phyloP scores from a whole-genome alignment of 176 grass and related monocot species.

The Carex pumila region DNA sequence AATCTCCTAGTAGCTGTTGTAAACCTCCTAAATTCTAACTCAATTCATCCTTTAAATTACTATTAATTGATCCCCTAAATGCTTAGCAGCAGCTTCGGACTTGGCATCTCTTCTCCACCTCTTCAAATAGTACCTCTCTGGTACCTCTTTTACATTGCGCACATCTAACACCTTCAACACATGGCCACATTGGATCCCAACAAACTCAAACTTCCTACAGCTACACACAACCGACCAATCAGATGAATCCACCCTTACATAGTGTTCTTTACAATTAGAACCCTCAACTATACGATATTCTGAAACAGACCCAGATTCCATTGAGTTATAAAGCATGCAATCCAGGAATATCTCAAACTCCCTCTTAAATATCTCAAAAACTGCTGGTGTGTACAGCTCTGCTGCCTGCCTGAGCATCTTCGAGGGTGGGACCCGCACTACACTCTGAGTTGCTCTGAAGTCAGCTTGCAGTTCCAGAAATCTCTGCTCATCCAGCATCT shows the following conservation, averaged over 20 bases:
- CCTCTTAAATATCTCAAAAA: constrained; percentile 44
- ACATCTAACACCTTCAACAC: constrained; percentile 48
- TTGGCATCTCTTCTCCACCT: constrained; percentile 43
- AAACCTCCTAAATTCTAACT: background rate
- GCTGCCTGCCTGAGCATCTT: constrained; percentile 43
- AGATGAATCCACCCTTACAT: constrained; percentile 26
- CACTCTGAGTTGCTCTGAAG: constrained; percentile 37
- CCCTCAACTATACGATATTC: constrained; percentile 38
- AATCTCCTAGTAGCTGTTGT: background rate
- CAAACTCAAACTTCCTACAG: constrained; percentile 61
- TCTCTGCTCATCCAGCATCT: constrained; percentile 37
- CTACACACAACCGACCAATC: constrained; percentile 37
- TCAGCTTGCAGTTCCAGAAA: constrained; percentile 35
- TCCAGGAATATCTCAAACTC: constrained; percentile 51
- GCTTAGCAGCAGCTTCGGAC: background rate
- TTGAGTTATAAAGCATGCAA: constrained; percentile 22
- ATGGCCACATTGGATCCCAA: constrained; percentile 37
- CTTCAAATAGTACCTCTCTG: constrained; percentile 35
- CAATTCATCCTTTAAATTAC: background rate
- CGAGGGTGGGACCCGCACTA: constrained; percentile 33
- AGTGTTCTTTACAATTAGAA: constrained; percentile 23
- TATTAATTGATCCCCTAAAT: background rate
- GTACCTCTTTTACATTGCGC: constrained; percentile 40
- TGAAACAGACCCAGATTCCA: constrained; percentile 11
- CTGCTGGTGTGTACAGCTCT: constrained; percentile 31